Evolutionary conservation across 306 rosid genomes (phyloP), one percentile per base, ranked within the genome.

Genomic region (Cicer bijugum): DNA sequence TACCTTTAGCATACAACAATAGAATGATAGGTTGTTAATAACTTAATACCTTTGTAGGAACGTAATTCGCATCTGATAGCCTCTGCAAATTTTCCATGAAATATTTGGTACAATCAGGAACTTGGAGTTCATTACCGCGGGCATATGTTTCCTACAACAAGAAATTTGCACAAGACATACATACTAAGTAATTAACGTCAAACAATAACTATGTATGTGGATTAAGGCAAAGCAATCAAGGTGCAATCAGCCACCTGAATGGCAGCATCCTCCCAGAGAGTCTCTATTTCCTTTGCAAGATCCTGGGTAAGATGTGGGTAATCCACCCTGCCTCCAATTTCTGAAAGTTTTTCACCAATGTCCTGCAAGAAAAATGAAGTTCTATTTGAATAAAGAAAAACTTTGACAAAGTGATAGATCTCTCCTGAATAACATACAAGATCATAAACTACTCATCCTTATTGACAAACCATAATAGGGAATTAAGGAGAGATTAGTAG

Each of bases 41-140:
- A 97, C 99, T 94, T 44, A 50, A 40, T 85, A 90, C 99, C 99
- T 94, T 94, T 56, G 99, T 91, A 72, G 99, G 99, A 78, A 88
- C 80, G 69, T 94, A 94, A 85, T 82, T 85, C 3, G 75, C 72
- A 47, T 94, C 96, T 14, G 96, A 84, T 74, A 94, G 77, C 83
- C 97, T 88, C 73, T 88, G 90, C 70, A 94, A 82, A 84, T 88
- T 94, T 81, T 90, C 97, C 93, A 94, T 91, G 86, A 94, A 94
- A 83, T 91, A 94, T 67, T 86, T 75, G 38, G 99, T 79, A 86
- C 99, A 94, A 43, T 94, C 99, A 60, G 99, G 97, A 89, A 94
- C 91, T 82, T 91, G 99, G 71, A 94, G 93, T 69, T 90, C 97
- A 77, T 89, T 91, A 42, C 99, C 93, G 43, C 91, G 99, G 71